Evolutionary conservation across 306 rosid genomes (phyloP).

Genomic region (Dryas octopetala): DNA sequence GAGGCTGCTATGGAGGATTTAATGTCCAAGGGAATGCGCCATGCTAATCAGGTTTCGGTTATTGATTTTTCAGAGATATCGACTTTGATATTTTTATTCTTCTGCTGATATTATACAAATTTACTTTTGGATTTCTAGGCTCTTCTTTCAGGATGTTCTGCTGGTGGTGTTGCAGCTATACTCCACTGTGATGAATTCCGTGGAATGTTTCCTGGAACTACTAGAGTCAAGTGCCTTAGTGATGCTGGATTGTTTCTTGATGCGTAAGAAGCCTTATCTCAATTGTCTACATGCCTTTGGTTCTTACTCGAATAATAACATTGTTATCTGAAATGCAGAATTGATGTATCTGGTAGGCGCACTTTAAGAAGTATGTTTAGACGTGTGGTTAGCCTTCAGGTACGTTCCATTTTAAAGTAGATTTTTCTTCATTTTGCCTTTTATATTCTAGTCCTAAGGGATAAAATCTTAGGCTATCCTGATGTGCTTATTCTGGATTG

Average conservation of each 20-base stretch:
- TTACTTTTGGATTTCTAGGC: slow-evolving; percentile 47
- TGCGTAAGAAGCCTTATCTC: slow-evolving; percentile 39
- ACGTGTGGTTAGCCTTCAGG: slow-evolving; percentile 78
- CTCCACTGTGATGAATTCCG: slow-evolving; percentile 82
- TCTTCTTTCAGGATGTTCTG: slow-evolving; percentile 94
- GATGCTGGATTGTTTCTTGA: slow-evolving; percentile 97
- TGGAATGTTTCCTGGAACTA: slow-evolving; percentile 48
- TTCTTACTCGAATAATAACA: slow-evolving; percentile 4
- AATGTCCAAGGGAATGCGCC: slow-evolving; percentile 79
- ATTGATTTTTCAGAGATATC: neutral
- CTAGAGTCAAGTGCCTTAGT: slow-evolving; percentile 92
- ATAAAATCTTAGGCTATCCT: neutral
- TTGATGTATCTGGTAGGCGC: slow-evolving; percentile 64
- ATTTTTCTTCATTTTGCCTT: neutral
- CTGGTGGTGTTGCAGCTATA: slow-evolving; percentile 88
- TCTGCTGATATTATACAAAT: neutral
- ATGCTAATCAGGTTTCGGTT: slow-evolving; percentile 67
- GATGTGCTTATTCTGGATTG: neutral
- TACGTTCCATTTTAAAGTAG: slow-evolving; percentile 13
- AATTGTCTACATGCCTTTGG: neutral
- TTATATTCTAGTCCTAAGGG: neutral
- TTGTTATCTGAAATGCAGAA: slow-evolving; percentile 34
- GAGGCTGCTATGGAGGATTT: slow-evolving; percentile 84
- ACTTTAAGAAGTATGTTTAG: slow-evolving; percentile 59
- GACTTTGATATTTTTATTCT: neutral